phyloP scores from a whole-genome alignment of 352 stramenopile species.

The Globisporangium cylindrosporum region DNA sequence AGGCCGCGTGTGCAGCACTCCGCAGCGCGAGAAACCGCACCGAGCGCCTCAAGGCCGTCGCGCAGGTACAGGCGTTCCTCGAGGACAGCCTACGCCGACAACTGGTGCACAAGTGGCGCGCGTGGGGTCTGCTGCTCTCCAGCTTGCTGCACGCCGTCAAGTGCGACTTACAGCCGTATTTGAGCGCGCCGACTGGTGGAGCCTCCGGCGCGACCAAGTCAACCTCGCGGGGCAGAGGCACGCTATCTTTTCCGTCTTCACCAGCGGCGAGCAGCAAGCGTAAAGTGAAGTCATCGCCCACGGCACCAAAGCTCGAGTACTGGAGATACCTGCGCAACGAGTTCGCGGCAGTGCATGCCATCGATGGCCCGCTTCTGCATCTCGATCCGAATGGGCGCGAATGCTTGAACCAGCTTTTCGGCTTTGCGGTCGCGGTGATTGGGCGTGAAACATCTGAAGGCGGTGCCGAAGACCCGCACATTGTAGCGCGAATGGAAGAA shows the following conservation, averaged over 20 bases:
- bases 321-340: slow-evolving; percentile 65
- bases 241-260: not conserved
- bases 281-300: slow-evolving; percentile 21
- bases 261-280: slow-evolving; percentile 19
- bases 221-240: not conserved
- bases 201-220: not conserved
- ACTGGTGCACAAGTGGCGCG: slow-evolving; percentile 69
- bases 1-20: slow-evolving; percentile 39
- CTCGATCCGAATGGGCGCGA: slow-evolving; percentile 72
- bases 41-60: slow-evolving; percentile 27
- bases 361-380: slow-evolving; percentile 56
- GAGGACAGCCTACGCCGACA: slow-evolving; percentile 41
- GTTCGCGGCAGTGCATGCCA: slow-evolving; percentile 50
- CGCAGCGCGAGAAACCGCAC: slow-evolving; percentile 39
- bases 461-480: slow-evolving; percentile 22
- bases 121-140: slow-evolving; percentile 60
- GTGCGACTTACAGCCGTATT: slow-evolving; percentile 42
- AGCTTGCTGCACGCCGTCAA: slow-evolving; percentile 48
- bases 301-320: slow-evolving; percentile 38
- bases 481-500: slow-evolving; percentile 43
- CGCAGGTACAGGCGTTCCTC: slow-evolving; percentile 50
- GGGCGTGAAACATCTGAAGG: slow-evolving; percentile 29
- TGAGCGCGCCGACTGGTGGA: slow-evolving; percentile 14
- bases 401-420: slow-evolving; percentile 52
- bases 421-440: slow-evolving; percentile 51